Percentiles rank a stretch among this genome's conserved stretches.
Evolutionary conservation across 257 asterid genomes (phyloP).

Genomic region (Solanum chiquidenum): DNA sequence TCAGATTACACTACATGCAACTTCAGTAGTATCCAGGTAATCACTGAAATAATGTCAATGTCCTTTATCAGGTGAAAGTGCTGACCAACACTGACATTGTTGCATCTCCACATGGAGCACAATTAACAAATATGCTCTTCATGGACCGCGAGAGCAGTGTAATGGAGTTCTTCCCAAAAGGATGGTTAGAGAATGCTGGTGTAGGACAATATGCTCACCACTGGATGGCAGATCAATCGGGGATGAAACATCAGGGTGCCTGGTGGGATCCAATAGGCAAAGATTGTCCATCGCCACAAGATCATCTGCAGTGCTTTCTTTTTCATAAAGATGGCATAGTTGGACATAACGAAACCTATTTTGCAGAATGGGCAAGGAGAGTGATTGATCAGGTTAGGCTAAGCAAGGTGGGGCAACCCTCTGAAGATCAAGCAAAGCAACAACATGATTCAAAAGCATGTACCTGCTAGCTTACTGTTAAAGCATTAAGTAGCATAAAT

Average conservation of each 20-base stretch:
- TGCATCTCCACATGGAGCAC: constrained; percentile 34
- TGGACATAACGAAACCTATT: constrained; percentile 25
- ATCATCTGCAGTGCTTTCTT: constrained; percentile 8
- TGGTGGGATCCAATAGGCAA: constrained; percentile 27
- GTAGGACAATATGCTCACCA: constrained; percentile 20
- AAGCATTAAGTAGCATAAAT: background rate
- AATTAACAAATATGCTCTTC: constrained; percentile 25
- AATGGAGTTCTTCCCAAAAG: constrained; percentile 33
- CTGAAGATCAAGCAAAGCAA: background rate
- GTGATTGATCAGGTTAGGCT: constrained; percentile 15
- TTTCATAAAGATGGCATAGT: constrained; percentile 21
- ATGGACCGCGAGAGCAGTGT: constrained; percentile 19
- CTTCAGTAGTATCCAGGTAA: background rate
- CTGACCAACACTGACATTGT: constrained; percentile 19
- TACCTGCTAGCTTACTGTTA: background rate
- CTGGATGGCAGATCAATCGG: constrained; percentile 24
- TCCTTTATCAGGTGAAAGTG: constrained; percentile 13
- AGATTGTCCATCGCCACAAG: constrained; percentile 17
- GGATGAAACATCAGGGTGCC: constrained; percentile 28
- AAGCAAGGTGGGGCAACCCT: constrained; percentile 4
- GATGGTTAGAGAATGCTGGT: constrained; percentile 24
- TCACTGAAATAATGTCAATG: background rate
- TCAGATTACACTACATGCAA: background rate
- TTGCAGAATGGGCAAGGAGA: constrained; percentile 20
- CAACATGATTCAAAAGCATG: constrained; percentile 2